phyloP scores from a whole-genome alignment of 116 monocot species.

The Papilionanthe hybrid region DNA sequence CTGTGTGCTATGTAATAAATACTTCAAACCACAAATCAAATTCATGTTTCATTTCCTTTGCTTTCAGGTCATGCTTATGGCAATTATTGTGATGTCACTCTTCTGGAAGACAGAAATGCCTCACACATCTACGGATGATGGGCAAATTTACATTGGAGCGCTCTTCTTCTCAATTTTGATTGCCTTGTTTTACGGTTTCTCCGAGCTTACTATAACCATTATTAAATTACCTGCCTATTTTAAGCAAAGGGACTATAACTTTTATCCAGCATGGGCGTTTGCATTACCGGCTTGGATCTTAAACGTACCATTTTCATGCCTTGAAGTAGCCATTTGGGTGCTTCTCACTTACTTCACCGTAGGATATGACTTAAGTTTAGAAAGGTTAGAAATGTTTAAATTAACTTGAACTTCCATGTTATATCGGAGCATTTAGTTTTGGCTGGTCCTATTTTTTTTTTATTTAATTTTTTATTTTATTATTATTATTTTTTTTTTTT shows the following conservation, averaged over 20 bases:
- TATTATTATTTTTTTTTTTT: too few species aligned
- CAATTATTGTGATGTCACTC: slow-evolving; percentile 52
- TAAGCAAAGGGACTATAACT: slow-evolving; percentile 53
- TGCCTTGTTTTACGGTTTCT: slow-evolving; percentile 50
- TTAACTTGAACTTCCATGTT: not conserved
- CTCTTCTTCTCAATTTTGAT: slow-evolving; percentile 38
- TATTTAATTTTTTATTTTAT: too few species aligned
- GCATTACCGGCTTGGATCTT: slow-evolving; percentile 48
- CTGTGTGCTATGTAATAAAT: too few species aligned
- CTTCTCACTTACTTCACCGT: slow-evolving; percentile 41
- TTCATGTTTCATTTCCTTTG: too few species aligned
- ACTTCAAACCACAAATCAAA: too few species aligned
- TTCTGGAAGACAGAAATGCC: slow-evolving; percentile 65
- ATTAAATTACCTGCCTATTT: slow-evolving; percentile 48
- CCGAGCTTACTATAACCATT: slow-evolving; percentile 44
- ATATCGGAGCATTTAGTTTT: too few species aligned
- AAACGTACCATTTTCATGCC: slow-evolving; percentile 32
- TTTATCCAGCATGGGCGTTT: slow-evolving; percentile 53
- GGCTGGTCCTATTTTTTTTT: too few species aligned
- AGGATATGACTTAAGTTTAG: slow-evolving; percentile 49
- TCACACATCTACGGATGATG: slow-evolving; percentile 25
- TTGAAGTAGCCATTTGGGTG: slow-evolving; percentile 38
- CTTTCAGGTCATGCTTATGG: slow-evolving; percentile 37
- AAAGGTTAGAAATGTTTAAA: slow-evolving; percentile 25
- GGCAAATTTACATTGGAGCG: slow-evolving; percentile 49